Evolutionary conservation across 106 monocot species (phyloP).

Genomic region (Xerophyta viscosa): DNA sequence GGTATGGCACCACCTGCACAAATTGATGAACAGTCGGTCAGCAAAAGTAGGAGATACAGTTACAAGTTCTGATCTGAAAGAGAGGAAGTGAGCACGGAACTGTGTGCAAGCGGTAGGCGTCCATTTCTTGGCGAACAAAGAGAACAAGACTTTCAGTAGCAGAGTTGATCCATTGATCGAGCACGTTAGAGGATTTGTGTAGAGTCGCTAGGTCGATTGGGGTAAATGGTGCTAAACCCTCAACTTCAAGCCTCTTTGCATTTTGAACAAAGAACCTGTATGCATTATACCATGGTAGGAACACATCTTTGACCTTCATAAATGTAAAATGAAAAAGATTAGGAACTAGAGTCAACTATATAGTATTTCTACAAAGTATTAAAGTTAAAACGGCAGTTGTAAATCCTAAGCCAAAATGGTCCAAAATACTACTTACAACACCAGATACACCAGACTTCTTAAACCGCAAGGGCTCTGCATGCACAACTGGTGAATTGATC

Average conservation of each 20-base stretch:
- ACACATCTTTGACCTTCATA: slow-evolving; percentile 94
- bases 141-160: slow-evolving; percentile 91
- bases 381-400: no score
- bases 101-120: slow-evolving; percentile 94
- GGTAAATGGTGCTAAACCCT: slow-evolving; percentile 57
- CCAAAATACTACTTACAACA: slow-evolving; percentile 62
- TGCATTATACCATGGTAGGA: slow-evolving; percentile 99
- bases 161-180: slow-evolving; percentile 99
- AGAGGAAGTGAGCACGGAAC: slow-evolving; percentile 20
- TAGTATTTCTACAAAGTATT: no score
- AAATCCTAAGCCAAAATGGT: background rate
- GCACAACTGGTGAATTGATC: slow-evolving; percentile 95
- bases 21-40: background rate
- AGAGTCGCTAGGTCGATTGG: slow-evolving; percentile 49
- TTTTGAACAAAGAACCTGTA: slow-evolving; percentile 98
- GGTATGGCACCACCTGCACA: slow-evolving; percentile 88
- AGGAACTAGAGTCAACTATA: no score
- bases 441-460: slow-evolving; percentile 82
- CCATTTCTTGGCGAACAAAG: slow-evolving; percentile 97
- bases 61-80: background rate
- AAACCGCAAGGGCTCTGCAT: slow-evolving; percentile 84
- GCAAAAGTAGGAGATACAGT: background rate
- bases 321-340: no score
- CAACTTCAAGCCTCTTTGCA: slow-evolving; percentile 85
- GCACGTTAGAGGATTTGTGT: slow-evolving; percentile 75